Percentiles rank a stretch among this genome's conserved stretches.
Evolutionary conservation across 2,329 filamentous ascomycete genomes (phyloP).

Genomic region (Aspergillus fijiensis): DNA sequence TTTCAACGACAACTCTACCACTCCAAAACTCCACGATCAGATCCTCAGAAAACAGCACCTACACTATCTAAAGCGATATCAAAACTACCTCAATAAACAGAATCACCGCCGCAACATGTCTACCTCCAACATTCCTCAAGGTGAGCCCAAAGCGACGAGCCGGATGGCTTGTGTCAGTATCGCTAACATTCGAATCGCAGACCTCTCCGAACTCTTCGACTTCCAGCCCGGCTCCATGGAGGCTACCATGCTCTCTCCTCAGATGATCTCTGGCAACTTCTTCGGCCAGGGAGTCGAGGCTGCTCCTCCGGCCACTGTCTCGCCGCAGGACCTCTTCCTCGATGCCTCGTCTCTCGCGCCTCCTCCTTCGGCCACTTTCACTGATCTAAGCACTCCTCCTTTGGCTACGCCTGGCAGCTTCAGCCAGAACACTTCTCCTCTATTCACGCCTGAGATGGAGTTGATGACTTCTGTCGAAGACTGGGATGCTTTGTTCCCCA

Average conservation of each 20-base stretch:
- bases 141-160: conserved; percentile 21
- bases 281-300: conserved; percentile 46
- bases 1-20: conserved; percentile 33
- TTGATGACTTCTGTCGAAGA: conserved; percentile 54
- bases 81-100: not conserved
- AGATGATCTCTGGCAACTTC: conserved; percentile 34
- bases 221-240: conserved; percentile 28
- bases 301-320: conserved; percentile 64
- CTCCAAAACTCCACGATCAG: conserved; percentile 32
- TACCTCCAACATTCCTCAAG: conserved; percentile 39
- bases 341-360: conserved; percentile 61
- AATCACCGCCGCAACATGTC: conserved; percentile 42
- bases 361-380: conserved; percentile 78
- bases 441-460: conserved; percentile 62
- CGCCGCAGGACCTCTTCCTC: conserved; percentile 76
- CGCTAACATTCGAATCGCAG: conserved; percentile 21
- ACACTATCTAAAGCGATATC: not conserved
- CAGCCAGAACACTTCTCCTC: conserved; percentile 74
- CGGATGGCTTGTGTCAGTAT: conserved; percentile 6
- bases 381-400: conserved; percentile 79
- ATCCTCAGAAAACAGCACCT: conserved; percentile 7
- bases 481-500: conserved; percentile 66
- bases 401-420: conserved; percentile 72
- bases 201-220: conserved; percentile 32
- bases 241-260: conserved; percentile 27